phyloP scores from a whole-genome alignment of 805 yeast species.

The Scheffersomyces lignosus region DNA sequence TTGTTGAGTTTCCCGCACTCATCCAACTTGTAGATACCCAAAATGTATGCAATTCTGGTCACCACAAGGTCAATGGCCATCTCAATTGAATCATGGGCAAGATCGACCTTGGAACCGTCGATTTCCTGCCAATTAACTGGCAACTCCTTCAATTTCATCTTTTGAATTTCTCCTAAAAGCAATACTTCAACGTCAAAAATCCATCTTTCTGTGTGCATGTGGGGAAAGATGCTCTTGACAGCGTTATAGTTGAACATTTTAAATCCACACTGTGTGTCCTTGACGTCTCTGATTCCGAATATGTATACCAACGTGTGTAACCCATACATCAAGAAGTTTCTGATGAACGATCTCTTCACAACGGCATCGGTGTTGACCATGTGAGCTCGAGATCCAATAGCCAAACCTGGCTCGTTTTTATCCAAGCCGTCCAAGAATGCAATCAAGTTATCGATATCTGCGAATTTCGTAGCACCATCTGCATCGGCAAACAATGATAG shows the following conservation, averaged over 20 bases:
- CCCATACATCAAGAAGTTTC: slow-evolving; percentile 92
- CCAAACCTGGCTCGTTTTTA: slow-evolving; percentile 51
- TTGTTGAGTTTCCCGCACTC: slow-evolving; percentile 3
- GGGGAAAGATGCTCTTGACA: slow-evolving; percentile 68
- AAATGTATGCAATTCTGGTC: slow-evolving; percentile 80
- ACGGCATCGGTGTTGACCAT: slow-evolving; percentile 96
- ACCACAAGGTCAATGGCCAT: slow-evolving; percentile 95
- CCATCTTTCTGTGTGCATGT: slow-evolving; percentile 97
- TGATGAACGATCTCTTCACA: slow-evolving; percentile 83
- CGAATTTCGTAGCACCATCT: slow-evolving; percentile 89
- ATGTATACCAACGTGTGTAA: slow-evolving; percentile 81
- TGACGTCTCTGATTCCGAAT: slow-evolving; percentile 83
- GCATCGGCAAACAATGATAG: slow-evolving; percentile 92
- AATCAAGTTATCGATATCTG: slow-evolving; percentile 60
- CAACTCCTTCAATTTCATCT: slow-evolving; percentile 68
- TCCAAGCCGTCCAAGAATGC: slow-evolving; percentile 35
- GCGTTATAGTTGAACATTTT: slow-evolving; percentile 82
- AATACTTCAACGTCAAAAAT: slow-evolving; percentile 94
- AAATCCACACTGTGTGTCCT: slow-evolving; percentile 98
- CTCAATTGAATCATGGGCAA: slow-evolving; percentile 83
- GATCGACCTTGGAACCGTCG: slow-evolving; percentile 89
- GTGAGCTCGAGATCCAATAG: slow-evolving; percentile 94
- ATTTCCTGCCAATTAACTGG: slow-evolving; percentile 97
- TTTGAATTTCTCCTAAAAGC: slow-evolving; percentile 72
- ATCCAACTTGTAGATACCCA: slow-evolving; percentile 69